Conservation (phyloP, 2,329 filamentous ascomycete genomes). For the Fusarium aywerte region DNA sequence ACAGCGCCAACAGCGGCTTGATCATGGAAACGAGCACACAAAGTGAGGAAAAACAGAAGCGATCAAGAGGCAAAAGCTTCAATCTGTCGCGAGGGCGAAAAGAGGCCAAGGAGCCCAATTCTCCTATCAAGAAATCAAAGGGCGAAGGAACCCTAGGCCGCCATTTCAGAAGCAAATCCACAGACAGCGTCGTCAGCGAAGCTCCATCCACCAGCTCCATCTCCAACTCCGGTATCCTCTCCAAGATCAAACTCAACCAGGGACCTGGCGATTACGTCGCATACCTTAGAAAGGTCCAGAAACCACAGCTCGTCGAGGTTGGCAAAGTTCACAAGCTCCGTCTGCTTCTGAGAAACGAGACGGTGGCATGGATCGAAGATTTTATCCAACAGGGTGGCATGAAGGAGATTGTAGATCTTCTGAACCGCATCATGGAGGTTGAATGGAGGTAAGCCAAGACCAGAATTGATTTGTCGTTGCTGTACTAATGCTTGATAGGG, state of each 20-base stretch:
- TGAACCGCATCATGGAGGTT: slow-evolving; percentile 92
- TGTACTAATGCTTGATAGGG: slow-evolving; percentile 60
- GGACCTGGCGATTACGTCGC: slow-evolving; percentile 85
- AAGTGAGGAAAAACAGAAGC: slow-evolving; percentile 63
- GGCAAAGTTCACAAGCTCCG: slow-evolving; percentile 94
- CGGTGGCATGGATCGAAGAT: slow-evolving; percentile 91
- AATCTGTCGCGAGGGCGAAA: slow-evolving; percentile 74
- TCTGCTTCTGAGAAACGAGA: slow-evolving; percentile 90
- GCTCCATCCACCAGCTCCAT: slow-evolving; percentile 65
- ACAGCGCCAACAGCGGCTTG: slow-evolving; percentile 54
- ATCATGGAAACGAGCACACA: slow-evolving; percentile 54
- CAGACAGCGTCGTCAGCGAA: slow-evolving; percentile 73
- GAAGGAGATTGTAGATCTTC: slow-evolving; percentile 85
- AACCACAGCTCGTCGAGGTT: slow-evolving; percentile 88
- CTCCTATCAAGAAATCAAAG: slow-evolving; percentile 80
- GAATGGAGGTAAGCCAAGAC: slow-evolving; percentile 83
- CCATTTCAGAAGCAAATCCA: slow-evolving; percentile 77
- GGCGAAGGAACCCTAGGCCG: slow-evolving; percentile 70
- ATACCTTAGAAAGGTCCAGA: slow-evolving; percentile 83
- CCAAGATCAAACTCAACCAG: slow-evolving; percentile 78
- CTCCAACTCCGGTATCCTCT: slow-evolving; percentile 67
- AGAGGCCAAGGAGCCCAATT: slow-evolving; percentile 71
- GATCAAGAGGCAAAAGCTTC: slow-evolving; percentile 68
- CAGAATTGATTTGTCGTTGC: background rate
- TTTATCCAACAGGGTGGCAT: slow-evolving; percentile 93